Evolutionary conservation across 805 yeast species (phyloP).

Genomic region (Hanseniaspora clermontiae): DNA sequence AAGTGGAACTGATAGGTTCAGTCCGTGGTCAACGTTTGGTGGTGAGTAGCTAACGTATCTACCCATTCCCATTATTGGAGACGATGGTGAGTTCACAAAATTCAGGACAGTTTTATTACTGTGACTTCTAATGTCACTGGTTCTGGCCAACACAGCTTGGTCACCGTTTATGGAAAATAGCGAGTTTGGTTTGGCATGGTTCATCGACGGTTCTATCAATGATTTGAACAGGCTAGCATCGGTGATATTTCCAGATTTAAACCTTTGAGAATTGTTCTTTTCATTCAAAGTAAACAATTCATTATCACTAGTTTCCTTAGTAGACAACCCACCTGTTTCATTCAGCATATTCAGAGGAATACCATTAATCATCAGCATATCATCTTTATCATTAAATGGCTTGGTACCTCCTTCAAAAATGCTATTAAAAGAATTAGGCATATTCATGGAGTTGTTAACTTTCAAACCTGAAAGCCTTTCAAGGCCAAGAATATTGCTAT

Average conservation of each 20-base stretch:
- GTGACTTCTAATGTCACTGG: background rate
- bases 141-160: background rate
- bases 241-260: background rate
- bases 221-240: conserved; percentile 1
- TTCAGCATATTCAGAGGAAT: conserved; percentile 61
- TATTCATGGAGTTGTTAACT: background rate
- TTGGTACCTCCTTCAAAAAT: conserved; percentile 21
- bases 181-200: background rate
- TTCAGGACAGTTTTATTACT: background rate
- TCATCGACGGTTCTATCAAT: background rate
- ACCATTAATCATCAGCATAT: conserved; percentile 48
- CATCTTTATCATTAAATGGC: conserved; percentile 26
- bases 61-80: background rate
- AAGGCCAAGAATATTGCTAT: background rate
- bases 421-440: background rate
- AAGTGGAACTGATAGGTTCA: conserved; percentile 3
- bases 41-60: conserved; percentile 5
- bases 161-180: background rate
- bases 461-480: background rate
- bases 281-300: conserved; percentile 2
- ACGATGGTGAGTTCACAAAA: background rate
- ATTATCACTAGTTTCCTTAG: background rate
- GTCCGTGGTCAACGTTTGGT: background rate
- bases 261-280: background rate
- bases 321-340: conserved; percentile 53